Evolutionary conservation across 148 eudicot genomes (phyloP).

Genomic region (Chenopodium album): DNA sequence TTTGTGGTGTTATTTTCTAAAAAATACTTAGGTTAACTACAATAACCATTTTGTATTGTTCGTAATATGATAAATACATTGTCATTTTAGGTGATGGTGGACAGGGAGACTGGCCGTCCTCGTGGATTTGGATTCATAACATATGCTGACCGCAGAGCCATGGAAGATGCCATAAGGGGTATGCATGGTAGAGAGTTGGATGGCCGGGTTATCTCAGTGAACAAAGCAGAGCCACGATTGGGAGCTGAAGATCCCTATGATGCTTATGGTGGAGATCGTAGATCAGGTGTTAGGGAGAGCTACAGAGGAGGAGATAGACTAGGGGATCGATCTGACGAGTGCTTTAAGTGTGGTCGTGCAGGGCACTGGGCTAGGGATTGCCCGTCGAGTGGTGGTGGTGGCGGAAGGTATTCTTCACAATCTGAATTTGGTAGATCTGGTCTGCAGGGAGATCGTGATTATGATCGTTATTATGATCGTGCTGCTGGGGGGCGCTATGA

Average conservation of each 20-base stretch:
- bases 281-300: constrained; percentile 39
- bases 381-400: constrained; percentile 39
- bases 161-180: constrained; percentile 55
- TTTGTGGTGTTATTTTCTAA: no score
- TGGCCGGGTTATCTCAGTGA: constrained; percentile 50
- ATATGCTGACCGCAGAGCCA: constrained; percentile 45
- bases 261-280: constrained; percentile 33
- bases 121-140: constrained; percentile 60
- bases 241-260: constrained; percentile 40
- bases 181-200: constrained; percentile 57
- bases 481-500: constrained; percentile 37
- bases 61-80: not conserved
- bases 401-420: constrained; percentile 33
- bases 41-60: not conserved
- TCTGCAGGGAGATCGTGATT: constrained; percentile 35
- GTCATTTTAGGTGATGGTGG: constrained; percentile 44
- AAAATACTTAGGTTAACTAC: not conserved
- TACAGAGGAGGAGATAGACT: constrained; percentile 36
- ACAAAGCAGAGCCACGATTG: constrained; percentile 52
- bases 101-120: constrained; percentile 57
- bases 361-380: constrained; percentile 60
- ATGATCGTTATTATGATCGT: constrained; percentile 34
- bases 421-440: constrained; percentile 31
- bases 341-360: constrained; percentile 55
- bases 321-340: constrained; percentile 38